These are phyloP conservation scores for Salix arbutifolia DNA, from an alignment of 345 rosid genomes.

Conservation along the genomic window DNA sequence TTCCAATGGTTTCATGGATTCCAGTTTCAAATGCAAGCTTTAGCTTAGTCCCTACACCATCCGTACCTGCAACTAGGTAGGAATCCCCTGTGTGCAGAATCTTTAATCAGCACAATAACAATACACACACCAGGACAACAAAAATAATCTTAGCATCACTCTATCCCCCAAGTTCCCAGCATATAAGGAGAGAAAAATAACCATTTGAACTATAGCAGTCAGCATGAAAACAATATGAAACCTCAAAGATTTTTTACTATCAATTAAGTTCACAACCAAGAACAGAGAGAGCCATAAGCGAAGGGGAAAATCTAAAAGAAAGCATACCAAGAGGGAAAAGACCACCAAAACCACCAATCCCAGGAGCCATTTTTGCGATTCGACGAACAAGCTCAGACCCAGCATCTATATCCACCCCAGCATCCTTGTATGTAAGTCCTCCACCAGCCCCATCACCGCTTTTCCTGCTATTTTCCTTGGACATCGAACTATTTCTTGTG, in stretches of 20 bases:
- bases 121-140: background rate
- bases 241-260: background rate
- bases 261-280: background rate
- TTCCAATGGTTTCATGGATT: constrained; percentile 85
- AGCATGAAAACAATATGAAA: background rate
- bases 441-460: background rate
- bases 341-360: constrained; percentile 92
- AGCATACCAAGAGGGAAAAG: constrained; percentile 74
- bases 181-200: no score
- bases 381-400: constrained; percentile 80
- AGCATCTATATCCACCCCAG: constrained; percentile 95
- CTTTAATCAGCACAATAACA: background rate
- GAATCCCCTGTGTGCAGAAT: constrained; percentile 58
- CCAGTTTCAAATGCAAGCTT: constrained; percentile 93
- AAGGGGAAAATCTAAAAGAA: background rate
- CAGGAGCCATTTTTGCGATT: constrained; percentile 88
- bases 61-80: constrained; percentile 90
- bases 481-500: background rate
- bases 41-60: constrained; percentile 98
- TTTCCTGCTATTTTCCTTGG: background rate
- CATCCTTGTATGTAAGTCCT: constrained; percentile 69
- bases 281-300: background rate
- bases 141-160: background rate
- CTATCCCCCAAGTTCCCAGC: background rate
- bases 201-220: background rate